Evolutionary conservation across 148 eudicot genomes (phyloP).

Genomic region (Beta vulgaris): DNA sequence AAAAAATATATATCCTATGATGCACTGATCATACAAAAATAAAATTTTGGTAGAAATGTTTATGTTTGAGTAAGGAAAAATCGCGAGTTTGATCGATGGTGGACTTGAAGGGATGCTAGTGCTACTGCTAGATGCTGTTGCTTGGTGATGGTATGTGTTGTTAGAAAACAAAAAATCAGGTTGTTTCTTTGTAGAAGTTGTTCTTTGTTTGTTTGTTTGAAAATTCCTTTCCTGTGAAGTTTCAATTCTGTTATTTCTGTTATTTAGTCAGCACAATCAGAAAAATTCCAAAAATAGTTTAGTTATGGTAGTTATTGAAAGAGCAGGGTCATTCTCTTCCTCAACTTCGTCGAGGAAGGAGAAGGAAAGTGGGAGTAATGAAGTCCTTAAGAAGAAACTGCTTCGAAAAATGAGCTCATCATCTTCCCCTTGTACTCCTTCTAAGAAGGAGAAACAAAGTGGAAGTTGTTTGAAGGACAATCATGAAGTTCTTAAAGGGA

Average conservation of each 20-base stretch:
- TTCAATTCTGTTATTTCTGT: conserved; percentile 8
- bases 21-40: conserved; percentile 1
- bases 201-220: conserved; percentile 15
- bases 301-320: conserved; percentile 32
- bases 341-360: conserved; percentile 25
- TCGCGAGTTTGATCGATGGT: conserved; percentile 8
- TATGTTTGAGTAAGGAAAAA: neutral
- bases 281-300: neutral
- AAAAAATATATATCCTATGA: too few relatives aligned
- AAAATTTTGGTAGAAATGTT: conserved; percentile 12
- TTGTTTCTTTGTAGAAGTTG: conserved; percentile 5
- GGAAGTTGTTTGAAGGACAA: neutral
- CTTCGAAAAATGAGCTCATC: conserved; percentile 11
- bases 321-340: conserved; percentile 26
- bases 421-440: conserved; percentile 15
- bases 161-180: conserved; percentile 18
- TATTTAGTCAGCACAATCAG: neutral
- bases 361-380: neutral
- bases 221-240: conserved; percentile 3
- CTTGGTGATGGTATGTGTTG: neutral
- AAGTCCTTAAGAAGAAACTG: conserved; percentile 12
- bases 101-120: conserved; percentile 31
- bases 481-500: conserved; percentile 13
- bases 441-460: conserved; percentile 23
- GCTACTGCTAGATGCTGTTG: neutral